These are phyloP conservation scores for Pythium aristosporum DNA, from an alignment of 352 stramenopile genomes.

Conservation along the genomic window DNA sequence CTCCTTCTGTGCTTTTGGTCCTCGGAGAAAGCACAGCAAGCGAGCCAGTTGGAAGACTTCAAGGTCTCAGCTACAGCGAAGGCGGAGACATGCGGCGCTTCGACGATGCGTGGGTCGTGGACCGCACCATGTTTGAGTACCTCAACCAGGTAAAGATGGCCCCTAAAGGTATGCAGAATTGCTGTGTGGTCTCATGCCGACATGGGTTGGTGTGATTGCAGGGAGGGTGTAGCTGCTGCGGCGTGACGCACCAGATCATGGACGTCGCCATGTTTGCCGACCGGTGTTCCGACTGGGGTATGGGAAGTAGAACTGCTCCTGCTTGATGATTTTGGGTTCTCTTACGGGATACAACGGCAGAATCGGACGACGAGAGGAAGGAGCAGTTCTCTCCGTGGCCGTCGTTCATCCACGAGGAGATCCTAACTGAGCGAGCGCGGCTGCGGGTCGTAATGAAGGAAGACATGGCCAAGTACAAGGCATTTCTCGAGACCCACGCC, in stretches of 20 bases:
- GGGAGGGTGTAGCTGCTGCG: conserved; percentile 91
- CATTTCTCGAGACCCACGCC: conserved; percentile 66
- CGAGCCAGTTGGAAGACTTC: conserved; percentile 12
- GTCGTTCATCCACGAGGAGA: conserved; percentile 91
- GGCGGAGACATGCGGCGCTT: conserved; percentile 55
- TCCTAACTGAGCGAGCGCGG: conserved; percentile 89
- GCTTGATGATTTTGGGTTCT: neutral
- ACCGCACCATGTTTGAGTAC: conserved; percentile 95
- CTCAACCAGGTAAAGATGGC: conserved; percentile 64
- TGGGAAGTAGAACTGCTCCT: neutral
- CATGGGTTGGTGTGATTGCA: conserved; percentile 24
- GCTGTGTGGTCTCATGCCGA: neutral
- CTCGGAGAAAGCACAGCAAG: neutral
- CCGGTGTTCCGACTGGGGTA: conserved; percentile 89
- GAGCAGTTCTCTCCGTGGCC: conserved; percentile 86
- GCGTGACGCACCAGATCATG: conserved; percentile 87
- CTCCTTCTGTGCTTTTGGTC: neutral
- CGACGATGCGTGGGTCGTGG: conserved; percentile 87
- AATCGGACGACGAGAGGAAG: conserved; percentile 91
- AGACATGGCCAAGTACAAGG: conserved; percentile 64
- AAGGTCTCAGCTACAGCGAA: conserved; percentile 10
- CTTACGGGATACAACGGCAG: conserved; percentile 30
- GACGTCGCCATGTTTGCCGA: conserved; percentile 80
- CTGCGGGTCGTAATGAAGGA: conserved; percentile 85
- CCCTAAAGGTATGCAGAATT: neutral